A percentile compares a stretch with the other conserved stretches of the same genome.
These are phyloP conservation scores for Ganoderma lingzhi DNA, from an alignment of 1,284 basidiomycete genomes.

Conservation along the genomic window DNA sequence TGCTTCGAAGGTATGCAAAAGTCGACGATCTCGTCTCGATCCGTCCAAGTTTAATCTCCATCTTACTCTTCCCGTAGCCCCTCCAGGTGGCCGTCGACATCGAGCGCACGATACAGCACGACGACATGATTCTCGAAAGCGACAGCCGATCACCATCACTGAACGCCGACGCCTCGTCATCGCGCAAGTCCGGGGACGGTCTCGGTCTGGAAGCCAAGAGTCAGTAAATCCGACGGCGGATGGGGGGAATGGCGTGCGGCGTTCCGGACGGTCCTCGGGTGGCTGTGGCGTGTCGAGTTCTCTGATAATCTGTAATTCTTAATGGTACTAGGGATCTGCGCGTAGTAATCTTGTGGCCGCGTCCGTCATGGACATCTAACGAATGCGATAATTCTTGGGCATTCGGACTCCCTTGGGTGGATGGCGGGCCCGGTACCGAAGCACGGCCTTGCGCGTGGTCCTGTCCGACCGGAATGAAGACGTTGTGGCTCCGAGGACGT, in stretches of 20 bases:
- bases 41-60: not conserved
- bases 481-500: not conserved
- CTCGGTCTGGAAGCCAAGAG: not conserved
- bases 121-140: conserved; percentile 9
- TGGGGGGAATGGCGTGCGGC: not conserved
- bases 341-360: not conserved
- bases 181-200: conserved; percentile 1
- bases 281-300: not conserved
- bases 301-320: not conserved
- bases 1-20: not conserved
- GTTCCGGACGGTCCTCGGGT: not conserved
- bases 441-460: not conserved
- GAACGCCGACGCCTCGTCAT: not conserved
- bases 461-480: not conserved
- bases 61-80: not conserved
- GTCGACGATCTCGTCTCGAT: not conserved
- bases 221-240: not conserved
- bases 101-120: conserved; percentile 29
- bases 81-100: conserved; percentile 29
- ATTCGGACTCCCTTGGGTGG: not conserved
- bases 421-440: conserved; percentile 1
- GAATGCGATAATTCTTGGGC: not conserved
- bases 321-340: not conserved
- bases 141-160: not conserved
- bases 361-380: not conserved